phyloP scores from a whole-genome alignment of 2,329 filamentous ascomycete genomes.

The Xylaria sp. region DNA sequence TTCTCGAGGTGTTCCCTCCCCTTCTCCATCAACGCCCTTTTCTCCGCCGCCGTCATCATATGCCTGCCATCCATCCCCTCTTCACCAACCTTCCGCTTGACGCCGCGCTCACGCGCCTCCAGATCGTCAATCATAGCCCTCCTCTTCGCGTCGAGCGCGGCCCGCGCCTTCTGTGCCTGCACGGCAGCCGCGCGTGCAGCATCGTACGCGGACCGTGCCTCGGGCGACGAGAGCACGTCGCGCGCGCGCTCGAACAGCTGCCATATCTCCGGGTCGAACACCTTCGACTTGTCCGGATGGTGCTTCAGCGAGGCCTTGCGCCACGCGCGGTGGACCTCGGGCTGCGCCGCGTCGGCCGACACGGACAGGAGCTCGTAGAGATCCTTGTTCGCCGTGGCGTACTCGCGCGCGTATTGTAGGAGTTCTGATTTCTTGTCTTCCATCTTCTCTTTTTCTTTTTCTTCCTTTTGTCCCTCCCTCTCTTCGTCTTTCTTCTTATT shows the following conservation, averaged over 20 bases:
- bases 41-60: slow-evolving; percentile 36
- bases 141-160: slow-evolving; percentile 77
- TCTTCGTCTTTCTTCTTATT: too few relatives aligned
- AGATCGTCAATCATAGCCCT: slow-evolving; percentile 87
- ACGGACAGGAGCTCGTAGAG: slow-evolving; percentile 82
- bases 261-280: slow-evolving; percentile 83
- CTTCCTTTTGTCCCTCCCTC: not conserved
- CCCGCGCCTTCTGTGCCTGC: slow-evolving; percentile 76
- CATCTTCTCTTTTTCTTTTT: slow-evolving; percentile 30
- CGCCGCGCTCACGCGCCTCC: slow-evolving; percentile 78
- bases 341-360: slow-evolving; percentile 70
- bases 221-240: slow-evolving; percentile 79
- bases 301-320: slow-evolving; percentile 83
- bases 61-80: slow-evolving; percentile 42
- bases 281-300: slow-evolving; percentile 89
- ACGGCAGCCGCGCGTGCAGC: slow-evolving; percentile 76
- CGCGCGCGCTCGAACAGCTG: slow-evolving; percentile 87
- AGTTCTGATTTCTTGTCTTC: slow-evolving; percentile 60
- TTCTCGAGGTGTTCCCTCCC: slow-evolving; percentile 55
- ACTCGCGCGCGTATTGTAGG: slow-evolving; percentile 65
- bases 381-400: slow-evolving; percentile 70
- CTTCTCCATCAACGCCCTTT: slow-evolving; percentile 50
- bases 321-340: slow-evolving; percentile 86
- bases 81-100: slow-evolving; percentile 64
- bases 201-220: slow-evolving; percentile 81